Conservation (phyloP, 306 rosid genomes). For the Medicago truncatula region MtrunA17r5.0-ANR NC_053045.1:40715001-40715500, state of each 20-base stretch:
- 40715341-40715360: conserved; percentile 19
- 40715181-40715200: not conserved
- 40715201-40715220: not conserved
- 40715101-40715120: not conserved
- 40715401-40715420: conserved; percentile 88
- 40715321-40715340: conserved; percentile 22
- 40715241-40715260: conserved; percentile 9
- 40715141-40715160: not conserved
- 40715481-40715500: conserved; percentile 95
- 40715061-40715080: conserved; percentile 17
- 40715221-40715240: conserved; percentile 5
- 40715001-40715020: too few species aligned
- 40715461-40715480: conserved; percentile 98
- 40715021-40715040: too few species aligned
- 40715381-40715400: conserved; percentile 82
- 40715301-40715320: conserved; percentile 18
- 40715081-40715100: conserved; percentile 1
- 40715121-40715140: not conserved
- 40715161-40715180: not conserved
- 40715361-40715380: conserved; percentile 36
- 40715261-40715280: not conserved
- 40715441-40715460: conserved; percentile 82
- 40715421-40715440: conserved; percentile 83
- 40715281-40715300: conserved; percentile 14
- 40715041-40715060: too few species aligned